Evolutionary conservation across 2,329 filamentous ascomycete species (phyloP).

Genomic region (Penicillium frequentans): DNA sequence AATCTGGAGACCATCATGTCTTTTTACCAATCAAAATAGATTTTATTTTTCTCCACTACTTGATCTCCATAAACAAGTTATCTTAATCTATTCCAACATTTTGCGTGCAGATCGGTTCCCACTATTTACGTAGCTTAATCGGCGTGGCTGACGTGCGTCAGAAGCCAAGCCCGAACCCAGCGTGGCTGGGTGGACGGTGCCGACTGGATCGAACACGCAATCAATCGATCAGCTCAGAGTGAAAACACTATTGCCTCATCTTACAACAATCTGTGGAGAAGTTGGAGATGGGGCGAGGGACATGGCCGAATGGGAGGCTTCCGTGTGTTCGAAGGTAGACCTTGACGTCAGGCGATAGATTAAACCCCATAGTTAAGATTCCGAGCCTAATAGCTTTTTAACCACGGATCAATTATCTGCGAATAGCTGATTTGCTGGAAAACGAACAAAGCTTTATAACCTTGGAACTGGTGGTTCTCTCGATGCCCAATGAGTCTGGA

Average conservation of each 20-base stretch:
- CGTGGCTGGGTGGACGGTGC: slow-evolving; percentile 6
- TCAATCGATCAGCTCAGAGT: neutral
- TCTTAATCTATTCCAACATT: neutral
- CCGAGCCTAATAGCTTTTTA: neutral
- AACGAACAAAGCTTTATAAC: neutral
- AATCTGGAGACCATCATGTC: neutral
- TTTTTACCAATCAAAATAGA: neutral
- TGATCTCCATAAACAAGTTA: neutral
- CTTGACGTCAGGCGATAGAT: slow-evolving; percentile 1
- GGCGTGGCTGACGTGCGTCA: slow-evolving; percentile 11
- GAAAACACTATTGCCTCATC: slow-evolving; percentile 4
- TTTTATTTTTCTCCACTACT: neutral
- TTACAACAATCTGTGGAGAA: neutral
- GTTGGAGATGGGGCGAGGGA: neutral
- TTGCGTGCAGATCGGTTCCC: neutral
- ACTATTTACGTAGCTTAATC: slow-evolving; percentile 1
- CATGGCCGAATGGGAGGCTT: neutral
- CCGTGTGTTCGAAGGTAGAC: neutral
- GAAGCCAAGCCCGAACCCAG: slow-evolving; percentile 1
- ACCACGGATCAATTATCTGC: neutral
- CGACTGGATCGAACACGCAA: slow-evolving; percentile 7
- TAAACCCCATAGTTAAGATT: neutral
- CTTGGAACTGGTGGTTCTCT: neutral
- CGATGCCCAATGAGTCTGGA: slow-evolving; percentile 2
- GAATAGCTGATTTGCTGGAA: neutral